phyloP scores from a whole-genome alignment of 225 moss, liverwort and hornwort genomes.

The Lunularia cruciata region DNA sequence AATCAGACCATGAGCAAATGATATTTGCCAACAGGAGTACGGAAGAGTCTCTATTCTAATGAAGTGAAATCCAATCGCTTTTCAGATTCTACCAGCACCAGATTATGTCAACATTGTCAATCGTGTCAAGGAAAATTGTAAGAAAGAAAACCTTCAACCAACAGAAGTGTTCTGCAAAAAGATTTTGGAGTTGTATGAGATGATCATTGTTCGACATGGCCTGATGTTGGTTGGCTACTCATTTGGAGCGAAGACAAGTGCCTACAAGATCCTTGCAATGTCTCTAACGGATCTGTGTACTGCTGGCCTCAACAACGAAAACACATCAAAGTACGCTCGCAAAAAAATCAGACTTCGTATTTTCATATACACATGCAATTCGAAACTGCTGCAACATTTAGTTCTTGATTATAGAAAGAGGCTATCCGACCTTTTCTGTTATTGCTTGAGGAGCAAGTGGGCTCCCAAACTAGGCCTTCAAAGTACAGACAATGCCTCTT shows the following conservation, averaged over 20 bases:
- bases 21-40: background rate
- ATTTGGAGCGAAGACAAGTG: conserved; percentile 65
- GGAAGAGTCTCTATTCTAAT: background rate
- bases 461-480: background rate
- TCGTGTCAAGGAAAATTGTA: conserved; percentile 58
- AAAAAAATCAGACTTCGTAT: no score
- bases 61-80: background rate
- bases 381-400: no score
- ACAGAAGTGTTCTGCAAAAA: conserved; percentile 63
- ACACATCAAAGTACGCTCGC: conserved; percentile 51
- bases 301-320: conserved; percentile 69
- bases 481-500: no score
- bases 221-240: conserved; percentile 83
- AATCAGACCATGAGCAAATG: no score
- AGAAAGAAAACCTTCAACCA: conserved; percentile 50
- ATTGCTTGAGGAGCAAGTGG: no score
- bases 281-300: conserved; percentile 53
- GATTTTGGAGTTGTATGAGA: conserved; percentile 75
- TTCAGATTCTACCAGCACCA: conserved; percentile 71
- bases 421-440: no score
- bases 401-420: no score
- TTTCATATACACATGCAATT: no score
- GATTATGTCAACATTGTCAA: conserved; percentile 68
- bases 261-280: conserved; percentile 72
- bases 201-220: conserved; percentile 87